These are phyloP conservation scores for Trichosporon sp. DNA, from an alignment of 1,284 basidiomycete genomes.

Conservation along the genomic window DNA sequence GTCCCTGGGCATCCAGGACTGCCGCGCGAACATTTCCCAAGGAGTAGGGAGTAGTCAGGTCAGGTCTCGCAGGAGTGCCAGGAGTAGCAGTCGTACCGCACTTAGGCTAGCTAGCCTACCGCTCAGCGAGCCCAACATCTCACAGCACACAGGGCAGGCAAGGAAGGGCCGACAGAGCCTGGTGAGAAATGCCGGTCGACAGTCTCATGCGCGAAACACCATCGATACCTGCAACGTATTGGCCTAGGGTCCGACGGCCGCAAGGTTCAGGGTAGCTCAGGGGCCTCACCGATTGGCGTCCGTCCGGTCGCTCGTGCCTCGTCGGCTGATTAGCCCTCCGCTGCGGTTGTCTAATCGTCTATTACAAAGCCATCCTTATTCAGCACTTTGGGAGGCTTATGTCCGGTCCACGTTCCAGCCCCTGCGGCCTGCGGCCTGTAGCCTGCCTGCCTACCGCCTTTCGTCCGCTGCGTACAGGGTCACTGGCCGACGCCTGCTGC, in stretches of 20 bases:
- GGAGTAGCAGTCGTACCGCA: background rate
- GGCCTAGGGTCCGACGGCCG: background rate
- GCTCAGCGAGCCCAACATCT: too few relatives aligned
- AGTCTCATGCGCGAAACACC: constrained; percentile 1
- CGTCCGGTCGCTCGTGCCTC: background rate
- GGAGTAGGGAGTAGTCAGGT: too few relatives aligned
- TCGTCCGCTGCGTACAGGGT: background rate
- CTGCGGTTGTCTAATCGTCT: background rate
- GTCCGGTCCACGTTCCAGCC: background rate
- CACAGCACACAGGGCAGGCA: too few relatives aligned
- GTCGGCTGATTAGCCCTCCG: background rate
- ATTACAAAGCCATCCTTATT: background rate
- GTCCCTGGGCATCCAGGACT: background rate
- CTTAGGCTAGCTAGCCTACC: too few relatives aligned
- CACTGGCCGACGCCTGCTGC: background rate
- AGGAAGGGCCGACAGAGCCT: background rate
- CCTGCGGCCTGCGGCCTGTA: background rate
- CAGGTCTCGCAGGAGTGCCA: too few relatives aligned
- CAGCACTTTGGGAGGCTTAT: background rate
- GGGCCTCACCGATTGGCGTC: background rate
- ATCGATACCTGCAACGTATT: background rate
- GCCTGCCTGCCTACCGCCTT: too few relatives aligned
- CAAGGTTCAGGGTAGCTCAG: background rate
- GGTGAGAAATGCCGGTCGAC: constrained; percentile 1
- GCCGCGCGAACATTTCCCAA: background rate